Conservation (phyloP, 192 early-diverging fungal genomes). For the Chytriomyces sp. region DNA sequence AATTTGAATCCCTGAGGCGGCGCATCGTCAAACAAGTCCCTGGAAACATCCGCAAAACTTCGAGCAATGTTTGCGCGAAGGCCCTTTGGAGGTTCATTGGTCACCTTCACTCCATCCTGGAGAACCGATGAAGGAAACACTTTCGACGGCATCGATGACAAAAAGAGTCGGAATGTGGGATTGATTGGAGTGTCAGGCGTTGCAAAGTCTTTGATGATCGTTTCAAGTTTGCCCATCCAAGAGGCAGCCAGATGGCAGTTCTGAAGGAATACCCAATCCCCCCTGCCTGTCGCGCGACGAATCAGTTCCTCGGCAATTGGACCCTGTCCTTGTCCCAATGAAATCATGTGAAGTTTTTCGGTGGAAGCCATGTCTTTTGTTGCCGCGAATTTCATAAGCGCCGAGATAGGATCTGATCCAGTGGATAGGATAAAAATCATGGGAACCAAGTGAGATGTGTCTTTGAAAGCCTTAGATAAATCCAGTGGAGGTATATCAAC, state of each 20-base stretch:
- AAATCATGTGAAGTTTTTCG: conserved; percentile 66
- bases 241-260: conserved; percentile 69
- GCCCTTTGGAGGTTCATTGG: conserved; percentile 69
- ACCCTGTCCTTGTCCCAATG: conserved; percentile 65
- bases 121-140: conserved; percentile 66
- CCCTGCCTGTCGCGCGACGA: conserved; percentile 47
- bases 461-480: conserved; percentile 60
- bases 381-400: conserved; percentile 59
- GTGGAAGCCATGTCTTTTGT: conserved; percentile 59
- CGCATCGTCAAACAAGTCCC: conserved; percentile 63
- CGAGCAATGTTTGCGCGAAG: conserved; percentile 63
- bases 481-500: conserved; percentile 65
- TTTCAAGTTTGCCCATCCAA: conserved; percentile 63
- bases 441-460: conserved; percentile 54
- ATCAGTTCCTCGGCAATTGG: conserved; percentile 67
- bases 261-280: conserved; percentile 70
- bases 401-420: conserved; percentile 64
- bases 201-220: conserved; percentile 61
- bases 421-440: conserved; percentile 69
- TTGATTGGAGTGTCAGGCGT: conserved; percentile 52
- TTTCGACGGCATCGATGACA: conserved; percentile 68
- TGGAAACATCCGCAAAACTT: conserved; percentile 63
- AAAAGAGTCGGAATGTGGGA: conserved; percentile 59
- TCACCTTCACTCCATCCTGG: conserved; percentile 70
- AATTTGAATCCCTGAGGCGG: conserved; percentile 64